Percentiles rank a stretch among this genome's conserved stretches.
These are phyloP conservation scores for Globisporangium emineosum DNA, from an alignment of 352 stramenopile genomes.

Conservation along the genomic window DNA sequence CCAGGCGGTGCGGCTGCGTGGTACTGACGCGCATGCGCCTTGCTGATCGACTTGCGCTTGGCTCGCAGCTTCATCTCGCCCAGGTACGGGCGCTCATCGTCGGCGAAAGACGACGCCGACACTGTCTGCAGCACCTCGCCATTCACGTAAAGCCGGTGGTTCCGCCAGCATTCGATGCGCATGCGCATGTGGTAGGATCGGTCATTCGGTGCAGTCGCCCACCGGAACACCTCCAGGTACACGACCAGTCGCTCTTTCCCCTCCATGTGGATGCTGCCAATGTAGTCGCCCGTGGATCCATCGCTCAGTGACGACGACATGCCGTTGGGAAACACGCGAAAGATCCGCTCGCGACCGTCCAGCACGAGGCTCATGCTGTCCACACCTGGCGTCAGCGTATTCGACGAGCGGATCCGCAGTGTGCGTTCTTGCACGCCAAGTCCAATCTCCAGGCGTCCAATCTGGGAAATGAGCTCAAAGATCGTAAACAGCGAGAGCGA, in stretches of 20 bases:
- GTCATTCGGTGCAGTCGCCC: conserved; percentile 25
- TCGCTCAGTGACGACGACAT: conserved; percentile 29
- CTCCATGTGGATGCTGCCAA: conserved; percentile 52
- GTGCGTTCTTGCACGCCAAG: conserved; percentile 36
- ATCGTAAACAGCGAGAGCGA: conserved; percentile 40
- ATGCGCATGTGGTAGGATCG: conserved; percentile 42
- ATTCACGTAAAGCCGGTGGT: conserved; percentile 38
- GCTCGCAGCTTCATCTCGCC: conserved; percentile 45
- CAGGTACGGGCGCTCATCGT: conserved; percentile 40
- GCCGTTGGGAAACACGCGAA: conserved; percentile 56
- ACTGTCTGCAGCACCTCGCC: conserved; percentile 46
- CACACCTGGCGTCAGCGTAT: conserved; percentile 23
- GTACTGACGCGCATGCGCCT: conserved; percentile 19
- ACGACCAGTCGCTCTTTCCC: conserved; percentile 33
- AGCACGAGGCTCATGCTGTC: conserved; percentile 51
- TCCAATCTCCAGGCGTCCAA: conserved; percentile 37
- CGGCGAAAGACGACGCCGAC: conserved; percentile 22
- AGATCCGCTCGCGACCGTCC: conserved; percentile 57
- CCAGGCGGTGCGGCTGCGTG: conserved; percentile 7
- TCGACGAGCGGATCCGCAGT: conserved; percentile 33
- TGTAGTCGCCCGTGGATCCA: conserved; percentile 48
- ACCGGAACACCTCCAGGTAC: conserved; percentile 52
- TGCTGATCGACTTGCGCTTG: conserved; percentile 40
- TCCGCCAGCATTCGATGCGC: conserved; percentile 38
- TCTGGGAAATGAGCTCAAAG: conserved; percentile 48